These are phyloP conservation scores for Chlamydomonas sphaeroides DNA, from an alignment of 139 green algal genomes.

Conservation along the genomic window DNA sequence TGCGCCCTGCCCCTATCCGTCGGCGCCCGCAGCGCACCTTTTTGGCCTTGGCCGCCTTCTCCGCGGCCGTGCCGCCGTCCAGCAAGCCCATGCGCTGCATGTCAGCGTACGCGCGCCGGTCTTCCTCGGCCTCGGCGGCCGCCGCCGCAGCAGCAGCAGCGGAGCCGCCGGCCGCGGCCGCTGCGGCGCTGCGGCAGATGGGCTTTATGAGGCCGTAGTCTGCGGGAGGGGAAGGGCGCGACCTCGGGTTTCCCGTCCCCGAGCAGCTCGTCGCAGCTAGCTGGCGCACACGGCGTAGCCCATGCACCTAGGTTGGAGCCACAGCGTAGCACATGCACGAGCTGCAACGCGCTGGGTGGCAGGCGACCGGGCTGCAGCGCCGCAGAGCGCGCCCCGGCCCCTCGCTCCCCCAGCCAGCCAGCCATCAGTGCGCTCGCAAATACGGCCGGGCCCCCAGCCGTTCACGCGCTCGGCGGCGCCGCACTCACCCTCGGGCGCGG, in stretches of 20 bases:
- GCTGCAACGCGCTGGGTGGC: no score
- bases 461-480: no score
- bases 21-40: not conserved
- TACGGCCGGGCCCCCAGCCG: no score
- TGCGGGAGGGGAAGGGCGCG: not conserved
- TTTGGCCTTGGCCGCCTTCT: conserved; percentile 8
- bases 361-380: no score
- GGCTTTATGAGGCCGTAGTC: conserved; percentile 30
- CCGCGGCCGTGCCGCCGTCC: not conserved
- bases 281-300: no score
- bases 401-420: no score
- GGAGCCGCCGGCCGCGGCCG: not conserved
- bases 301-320: no score
- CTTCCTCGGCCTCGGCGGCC: conserved; percentile 28
- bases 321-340: no score
- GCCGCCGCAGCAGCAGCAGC: not conserved
- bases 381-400: no score
- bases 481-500: conserved; percentile 13
- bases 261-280: no score
- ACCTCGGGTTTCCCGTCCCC: no score
- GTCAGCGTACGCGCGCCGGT: conserved; percentile 21
- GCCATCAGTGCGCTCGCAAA: no score
- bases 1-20: not conserved
- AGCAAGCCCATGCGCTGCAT: conserved; percentile 20
- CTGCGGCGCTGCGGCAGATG: not conserved